A percentile compares a stretch with the other conserved stretches of the same genome.
phyloP scores from a whole-genome alignment of 768 basidiomycete genomes.

The Tricholoma matsutake region DNA sequence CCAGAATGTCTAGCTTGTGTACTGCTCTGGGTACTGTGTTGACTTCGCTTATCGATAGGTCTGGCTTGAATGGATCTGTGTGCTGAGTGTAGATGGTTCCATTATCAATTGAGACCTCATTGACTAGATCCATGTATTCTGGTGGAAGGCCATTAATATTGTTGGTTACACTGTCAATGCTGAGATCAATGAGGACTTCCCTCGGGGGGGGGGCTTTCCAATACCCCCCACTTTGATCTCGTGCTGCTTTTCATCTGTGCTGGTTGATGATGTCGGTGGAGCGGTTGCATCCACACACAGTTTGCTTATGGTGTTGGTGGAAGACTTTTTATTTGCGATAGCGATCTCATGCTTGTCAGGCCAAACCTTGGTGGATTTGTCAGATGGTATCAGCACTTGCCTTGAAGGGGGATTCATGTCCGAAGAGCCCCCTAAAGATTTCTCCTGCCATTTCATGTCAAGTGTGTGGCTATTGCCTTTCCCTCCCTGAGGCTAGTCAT shows the following conservation, averaged over 20 bases:
- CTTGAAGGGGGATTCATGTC: not conserved
- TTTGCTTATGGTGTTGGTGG: too few species aligned
- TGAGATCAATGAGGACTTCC: not conserved
- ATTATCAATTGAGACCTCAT: not conserved
- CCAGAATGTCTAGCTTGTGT: constrained; percentile 33
- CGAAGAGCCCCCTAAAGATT: not conserved
- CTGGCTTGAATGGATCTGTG: constrained; percentile 25
- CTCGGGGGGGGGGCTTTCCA: constrained; percentile 18
- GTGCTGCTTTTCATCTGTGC: not conserved
- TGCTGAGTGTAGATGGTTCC: constrained; percentile 17
- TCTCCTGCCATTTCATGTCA: too few species aligned
- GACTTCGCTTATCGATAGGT: constrained; percentile 38
- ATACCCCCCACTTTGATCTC: constrained; percentile 32
- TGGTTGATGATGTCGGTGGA: too few species aligned
- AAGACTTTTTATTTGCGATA: too few species aligned
- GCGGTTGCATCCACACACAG: too few species aligned
- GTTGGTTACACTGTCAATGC: not conserved
- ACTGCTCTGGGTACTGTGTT: constrained; percentile 24
- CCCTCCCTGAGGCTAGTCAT: too few species aligned
- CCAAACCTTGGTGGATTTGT: constrained; percentile 16
- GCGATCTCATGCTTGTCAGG: constrained; percentile 24
- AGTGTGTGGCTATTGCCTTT: not conserved
- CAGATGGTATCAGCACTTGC: not conserved
- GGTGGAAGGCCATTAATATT: not conserved
- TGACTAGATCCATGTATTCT: not conserved